Conservation (phyloP, 169 alveolate species). For the Eimeria zaria region DNA sequence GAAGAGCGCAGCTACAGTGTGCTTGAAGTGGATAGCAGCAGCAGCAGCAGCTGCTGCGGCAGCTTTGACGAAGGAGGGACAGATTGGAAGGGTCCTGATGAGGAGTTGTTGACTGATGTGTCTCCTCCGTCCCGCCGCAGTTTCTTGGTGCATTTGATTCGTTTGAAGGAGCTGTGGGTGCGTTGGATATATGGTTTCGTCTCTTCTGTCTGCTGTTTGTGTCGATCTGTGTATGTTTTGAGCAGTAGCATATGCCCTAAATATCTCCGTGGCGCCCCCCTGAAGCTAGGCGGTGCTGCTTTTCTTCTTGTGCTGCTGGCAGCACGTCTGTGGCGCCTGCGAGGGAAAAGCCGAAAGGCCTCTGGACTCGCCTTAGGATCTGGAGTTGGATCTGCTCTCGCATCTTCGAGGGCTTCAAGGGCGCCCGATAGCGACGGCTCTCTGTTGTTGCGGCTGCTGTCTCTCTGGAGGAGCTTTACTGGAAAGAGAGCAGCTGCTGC, state of each 20-base stretch:
- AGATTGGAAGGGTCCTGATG: not conserved
- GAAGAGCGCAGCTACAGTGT: not conserved
- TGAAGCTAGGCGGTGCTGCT: not conserved
- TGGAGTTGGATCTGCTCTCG: not conserved
- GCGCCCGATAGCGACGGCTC: not conserved
- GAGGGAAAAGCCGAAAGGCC: not conserved
- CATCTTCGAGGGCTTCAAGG: not conserved
- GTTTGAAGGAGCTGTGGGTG: not conserved
- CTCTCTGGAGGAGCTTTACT: not conserved
- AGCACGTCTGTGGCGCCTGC: constrained; percentile 22
- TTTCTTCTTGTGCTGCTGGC: constrained; percentile 8
- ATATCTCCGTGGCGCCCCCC: not conserved
- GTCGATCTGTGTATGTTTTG: not conserved
- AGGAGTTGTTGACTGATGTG: not conserved
- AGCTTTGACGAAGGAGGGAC: not conserved
- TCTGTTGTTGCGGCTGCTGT: not conserved
- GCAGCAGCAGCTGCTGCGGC: not conserved
- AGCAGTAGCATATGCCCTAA: not conserved
- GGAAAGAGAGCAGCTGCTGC: not conserved
- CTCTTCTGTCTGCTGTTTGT: not conserved
- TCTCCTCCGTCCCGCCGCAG: not conserved
- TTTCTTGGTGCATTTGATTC: not conserved
- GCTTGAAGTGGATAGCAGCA: not conserved
- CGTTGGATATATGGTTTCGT: not conserved
- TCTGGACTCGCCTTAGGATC: not conserved